These are phyloP conservation scores for Xerocomellus amylosporus DNA, from an alignment of 768 basidiomycete species.

Conservation along the genomic window DNA sequence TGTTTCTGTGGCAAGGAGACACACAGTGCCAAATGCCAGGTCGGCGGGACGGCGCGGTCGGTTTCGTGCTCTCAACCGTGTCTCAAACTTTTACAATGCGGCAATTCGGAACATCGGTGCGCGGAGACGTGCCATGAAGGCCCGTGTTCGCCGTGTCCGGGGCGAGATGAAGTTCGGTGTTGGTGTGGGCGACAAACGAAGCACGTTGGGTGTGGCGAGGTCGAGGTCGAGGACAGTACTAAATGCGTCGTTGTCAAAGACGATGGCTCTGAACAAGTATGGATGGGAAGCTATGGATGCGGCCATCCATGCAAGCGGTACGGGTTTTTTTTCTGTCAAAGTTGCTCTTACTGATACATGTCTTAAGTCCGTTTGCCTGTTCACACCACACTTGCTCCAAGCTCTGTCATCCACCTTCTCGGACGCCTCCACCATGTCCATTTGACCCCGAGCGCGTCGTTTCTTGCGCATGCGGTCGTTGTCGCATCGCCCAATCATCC, in stretches of 20 bases:
- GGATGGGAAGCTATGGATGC: constrained; percentile 71
- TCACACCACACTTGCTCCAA: constrained; percentile 70
- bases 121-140: constrained; percentile 71
- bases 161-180: constrained; percentile 56
- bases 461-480: constrained; percentile 82
- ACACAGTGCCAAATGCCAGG: constrained; percentile 38
- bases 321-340: constrained; percentile 11
- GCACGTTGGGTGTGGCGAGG: constrained; percentile 64
- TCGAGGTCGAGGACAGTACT: constrained; percentile 41
- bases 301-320: constrained; percentile 57
- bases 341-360: not conserved
- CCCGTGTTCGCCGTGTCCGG: constrained; percentile 62
- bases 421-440: constrained; percentile 61
- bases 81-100: constrained; percentile 54
- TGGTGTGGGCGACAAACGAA: constrained; percentile 75
- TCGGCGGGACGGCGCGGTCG: constrained; percentile 38
- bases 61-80: constrained; percentile 40
- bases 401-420: constrained; percentile 74
- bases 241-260: constrained; percentile 27
- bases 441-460: constrained; percentile 63
- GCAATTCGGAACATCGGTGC: constrained; percentile 65
- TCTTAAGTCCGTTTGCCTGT: constrained; percentile 64
- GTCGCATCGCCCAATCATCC: constrained; percentile 37
- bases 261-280: constrained; percentile 41
- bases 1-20: constrained; percentile 77